A percentile compares a stretch with the other conserved stretches of the same genome.
These are phyloP conservation scores for Claviceps purpurea DNA, from an alignment of 2,329 filamentous ascomycete species.

Conservation along the genomic window DNA sequence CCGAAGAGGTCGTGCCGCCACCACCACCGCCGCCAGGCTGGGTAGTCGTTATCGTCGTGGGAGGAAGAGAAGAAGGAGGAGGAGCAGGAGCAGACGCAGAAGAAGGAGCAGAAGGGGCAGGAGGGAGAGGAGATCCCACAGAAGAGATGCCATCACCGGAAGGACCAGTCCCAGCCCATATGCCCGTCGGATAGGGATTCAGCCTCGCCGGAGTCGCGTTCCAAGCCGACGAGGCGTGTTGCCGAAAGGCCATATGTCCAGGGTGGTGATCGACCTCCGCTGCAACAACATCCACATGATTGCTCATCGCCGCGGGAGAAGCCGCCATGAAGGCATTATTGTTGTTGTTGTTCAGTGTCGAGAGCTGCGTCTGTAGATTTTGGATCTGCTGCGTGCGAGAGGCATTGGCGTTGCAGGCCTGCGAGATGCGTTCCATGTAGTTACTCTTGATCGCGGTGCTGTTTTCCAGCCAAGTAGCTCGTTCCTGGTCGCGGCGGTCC, in stretches of 20 bases:
- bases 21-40: conserved; percentile 10
- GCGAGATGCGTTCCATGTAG: conserved; percentile 29
- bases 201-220: conserved; percentile 20
- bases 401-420: conserved; percentile 22
- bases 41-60: conserved; percentile 6
- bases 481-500: conserved; percentile 42
- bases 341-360: conserved; percentile 15
- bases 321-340: conserved; percentile 12
- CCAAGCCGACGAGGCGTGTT: conserved; percentile 19
- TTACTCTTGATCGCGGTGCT: conserved; percentile 31
- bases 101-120: too few relatives aligned
- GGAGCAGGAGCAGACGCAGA: too few relatives aligned
- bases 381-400: conserved; percentile 18
- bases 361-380: conserved; percentile 19
- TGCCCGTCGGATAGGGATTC: conserved; percentile 21
- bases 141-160: conserved; percentile 20
- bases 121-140: conserved; percentile 12
- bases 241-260: conserved; percentile 8
- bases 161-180: conserved; percentile 24
- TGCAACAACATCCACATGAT: conserved; percentile 17
- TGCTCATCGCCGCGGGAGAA: conserved; percentile 16
- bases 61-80: too few relatives aligned
- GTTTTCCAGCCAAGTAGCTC: conserved; percentile 32
- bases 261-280: conserved; percentile 6
- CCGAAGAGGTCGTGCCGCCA: conserved; percentile 11